Base-by-base conservation (phyloP, 495 filamentous ascomycete species). In the Penicillium arizonense region DNA sequence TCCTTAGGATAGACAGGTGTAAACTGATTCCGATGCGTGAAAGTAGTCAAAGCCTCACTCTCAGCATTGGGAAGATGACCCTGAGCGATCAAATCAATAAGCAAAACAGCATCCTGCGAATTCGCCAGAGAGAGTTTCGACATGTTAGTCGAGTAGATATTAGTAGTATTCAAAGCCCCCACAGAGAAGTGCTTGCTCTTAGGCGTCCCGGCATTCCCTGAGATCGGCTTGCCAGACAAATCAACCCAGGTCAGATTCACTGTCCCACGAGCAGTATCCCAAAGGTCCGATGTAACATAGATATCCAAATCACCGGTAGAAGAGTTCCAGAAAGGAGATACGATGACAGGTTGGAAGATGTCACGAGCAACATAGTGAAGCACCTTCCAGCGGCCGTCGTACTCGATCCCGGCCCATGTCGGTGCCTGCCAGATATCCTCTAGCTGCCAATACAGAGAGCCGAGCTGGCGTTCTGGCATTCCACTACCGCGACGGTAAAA, bases 381-480 rank as follows among this genome's bases (percentile, higher is more conserved):
- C 4, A 84, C 75, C 58, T 88, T 87, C 83, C 83, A 87, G 4
- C 85, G 73, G 2, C 84, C 84, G 52, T 79, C 77, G 44, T 82
- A 84, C 66, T 86, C 83, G 42, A 85, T 82, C 0, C 82, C 71
- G 0, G 85, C 81, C 84, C 84, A 88, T 0, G 83, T 81, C 0
- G 84, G 84, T 7, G 83, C 84, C 59, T 84, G 81, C 84, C 84
- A 87, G 58, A 86, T 82, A 65, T 87, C 85, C 53, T 88, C 81
- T 1, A 88, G 68, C 62, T 88, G 84, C 85, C 85, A 88, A 62
- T 87, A 88, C 7, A 88, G 61, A 5, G 76, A 77, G 0, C 85
- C 85, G 2, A 87, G 71, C 59, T 87, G 83, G 4, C 80, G 73
- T 40, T 87, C 76, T 0, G 80, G 82, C 59, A 75, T 63, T 1